Evolutionary conservation across 192 early-diverging fungal genomes (phyloP).

Genomic region (Chytriomyces hyalinus): DNA sequence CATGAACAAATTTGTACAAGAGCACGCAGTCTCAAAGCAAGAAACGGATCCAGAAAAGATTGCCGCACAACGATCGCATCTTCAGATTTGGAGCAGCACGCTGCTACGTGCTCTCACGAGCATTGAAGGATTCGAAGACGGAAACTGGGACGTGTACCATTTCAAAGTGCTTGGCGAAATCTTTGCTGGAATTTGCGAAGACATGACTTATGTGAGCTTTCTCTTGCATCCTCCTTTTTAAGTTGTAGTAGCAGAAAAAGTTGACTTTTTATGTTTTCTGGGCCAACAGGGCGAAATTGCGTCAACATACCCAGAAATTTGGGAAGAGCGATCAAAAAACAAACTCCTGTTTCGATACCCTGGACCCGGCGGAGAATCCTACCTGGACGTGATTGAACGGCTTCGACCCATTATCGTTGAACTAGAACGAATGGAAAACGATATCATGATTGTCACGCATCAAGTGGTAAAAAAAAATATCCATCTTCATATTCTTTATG

Average conservation of each 20-base stretch:
- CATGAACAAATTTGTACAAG: constrained; percentile 75
- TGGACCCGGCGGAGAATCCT: constrained; percentile 94
- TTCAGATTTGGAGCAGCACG: constrained; percentile 87
- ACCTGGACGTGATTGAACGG: constrained; percentile 91
- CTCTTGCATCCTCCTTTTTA: not conserved
- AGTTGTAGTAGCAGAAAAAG: too few species aligned
- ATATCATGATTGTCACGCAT: constrained; percentile 89
- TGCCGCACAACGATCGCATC: not conserved
- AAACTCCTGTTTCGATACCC: constrained; percentile 96
- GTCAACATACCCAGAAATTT: constrained; percentile 79
- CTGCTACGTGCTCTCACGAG: constrained; percentile 84
- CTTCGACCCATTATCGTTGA: constrained; percentile 93
- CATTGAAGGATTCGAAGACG: constrained; percentile 79
- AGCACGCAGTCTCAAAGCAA: constrained; percentile 12
- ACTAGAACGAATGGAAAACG: constrained; percentile 85
- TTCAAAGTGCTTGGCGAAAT: constrained; percentile 88
- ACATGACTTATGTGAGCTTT: constrained; percentile 50
- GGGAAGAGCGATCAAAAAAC: constrained; percentile 73
- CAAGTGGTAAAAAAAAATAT: constrained; percentile 66
- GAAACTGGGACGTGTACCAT: constrained; percentile 73
- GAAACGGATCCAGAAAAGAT: constrained; percentile 16
- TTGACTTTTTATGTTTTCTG: too few species aligned
- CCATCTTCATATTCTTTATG: not conserved
- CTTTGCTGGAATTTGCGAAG: constrained; percentile 76
- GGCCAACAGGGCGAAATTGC: constrained; percentile 69